Evolutionary conservation across 306 rosid genomes (phyloP).

Genomic region (Vicia faba): DNA sequence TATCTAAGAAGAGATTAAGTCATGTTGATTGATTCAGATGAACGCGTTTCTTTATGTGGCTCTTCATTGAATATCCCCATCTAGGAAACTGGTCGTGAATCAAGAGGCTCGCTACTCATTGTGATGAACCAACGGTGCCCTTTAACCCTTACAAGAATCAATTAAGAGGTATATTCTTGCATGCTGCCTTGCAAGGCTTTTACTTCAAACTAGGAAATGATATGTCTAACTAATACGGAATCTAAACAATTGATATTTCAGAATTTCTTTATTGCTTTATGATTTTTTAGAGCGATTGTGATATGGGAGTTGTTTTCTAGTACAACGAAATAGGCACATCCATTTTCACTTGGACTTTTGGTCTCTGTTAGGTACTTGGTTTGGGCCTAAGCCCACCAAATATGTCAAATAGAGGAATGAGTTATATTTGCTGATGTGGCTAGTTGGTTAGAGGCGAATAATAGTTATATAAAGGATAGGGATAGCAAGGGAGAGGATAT

Average conservation of each 20-base stretch:
- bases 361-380: too few relatives aligned
- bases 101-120: conserved; percentile 27
- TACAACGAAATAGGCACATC: conserved; percentile 36
- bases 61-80: conserved; percentile 27
- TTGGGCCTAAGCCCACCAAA: too few relatives aligned
- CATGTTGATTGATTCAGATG: conserved; percentile 14
- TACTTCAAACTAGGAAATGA: conserved; percentile 12
- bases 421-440: too few relatives aligned
- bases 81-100: conserved; percentile 24
- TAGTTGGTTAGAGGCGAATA: too few relatives aligned
- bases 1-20: conserved; percentile 7
- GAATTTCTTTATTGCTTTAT: conserved; percentile 24
- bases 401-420: too few relatives aligned
- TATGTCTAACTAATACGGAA: conserved; percentile 3
- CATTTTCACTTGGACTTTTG: conserved; percentile 40
- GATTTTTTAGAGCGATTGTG: conserved; percentile 23
- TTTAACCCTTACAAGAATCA: conserved; percentile 17
- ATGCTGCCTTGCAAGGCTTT: conserved; percentile 3
- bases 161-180: conserved; percentile 16
- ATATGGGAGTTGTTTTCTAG: conserved; percentile 27
- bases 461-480: too few relatives aligned
- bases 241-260: conserved; percentile 7
- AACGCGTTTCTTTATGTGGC: conserved; percentile 6
- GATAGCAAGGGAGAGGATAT: too few relatives aligned
- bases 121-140: conserved; percentile 39